Evolutionary conservation across 1,284 basidiomycete species (phyloP).

Genomic region (Inonotus obliquus): DNA sequence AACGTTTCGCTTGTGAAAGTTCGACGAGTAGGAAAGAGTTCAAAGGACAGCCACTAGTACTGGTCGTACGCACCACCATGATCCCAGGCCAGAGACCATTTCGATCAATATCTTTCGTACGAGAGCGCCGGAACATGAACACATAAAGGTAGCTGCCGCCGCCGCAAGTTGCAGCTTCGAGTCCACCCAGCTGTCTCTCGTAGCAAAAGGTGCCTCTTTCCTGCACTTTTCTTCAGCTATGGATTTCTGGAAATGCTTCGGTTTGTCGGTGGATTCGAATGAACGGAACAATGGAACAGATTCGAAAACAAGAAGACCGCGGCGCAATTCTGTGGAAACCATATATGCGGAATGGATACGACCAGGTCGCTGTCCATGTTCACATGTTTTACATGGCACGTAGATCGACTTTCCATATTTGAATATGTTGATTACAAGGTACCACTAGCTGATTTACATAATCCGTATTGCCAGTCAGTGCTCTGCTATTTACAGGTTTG

Average conservation of each 20-base stretch:
- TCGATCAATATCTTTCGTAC: no score
- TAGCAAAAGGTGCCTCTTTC: background rate
- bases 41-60: no score
- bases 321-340: background rate
- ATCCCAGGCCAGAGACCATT: no score
- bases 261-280: background rate
- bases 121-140: constrained; percentile 3
- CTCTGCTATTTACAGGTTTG: no score
- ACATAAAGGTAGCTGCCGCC: constrained; percentile 19
- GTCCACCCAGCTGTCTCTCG: no score
- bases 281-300: background rate
- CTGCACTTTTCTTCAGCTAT: constrained; percentile 1
- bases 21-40: no score
- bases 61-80: no score
- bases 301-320: background rate
- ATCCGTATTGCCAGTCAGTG: no score
- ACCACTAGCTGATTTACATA: no score
- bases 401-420: no score
- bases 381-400: constrained; percentile 5
- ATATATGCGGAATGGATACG: background rate
- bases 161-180: constrained; percentile 18
- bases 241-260: background rate
- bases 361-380: background rate
- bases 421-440: no score
- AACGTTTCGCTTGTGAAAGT: no score